Percentiles rank a stretch among this genome's conserved stretches.
Evolutionary conservation across 805 yeast species (phyloP).

Genomic region (Metschnikowia baotianmanensis): DNA sequence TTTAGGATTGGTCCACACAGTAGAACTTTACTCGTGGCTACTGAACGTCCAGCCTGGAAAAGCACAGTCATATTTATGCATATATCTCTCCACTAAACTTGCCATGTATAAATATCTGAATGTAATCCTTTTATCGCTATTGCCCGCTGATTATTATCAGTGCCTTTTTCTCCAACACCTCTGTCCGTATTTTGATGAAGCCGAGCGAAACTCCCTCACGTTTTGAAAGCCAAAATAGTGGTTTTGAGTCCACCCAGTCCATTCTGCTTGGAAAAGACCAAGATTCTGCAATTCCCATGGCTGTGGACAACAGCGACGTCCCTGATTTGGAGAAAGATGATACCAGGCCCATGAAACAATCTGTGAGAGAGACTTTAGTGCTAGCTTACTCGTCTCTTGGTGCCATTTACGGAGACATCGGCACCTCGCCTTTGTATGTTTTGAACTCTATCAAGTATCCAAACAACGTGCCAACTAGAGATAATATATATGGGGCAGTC

Average conservation of each 20-base stretch:
- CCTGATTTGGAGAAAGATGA: slow-evolving; percentile 3
- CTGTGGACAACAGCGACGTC: slow-evolving; percentile 8
- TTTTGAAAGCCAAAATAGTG: neutral
- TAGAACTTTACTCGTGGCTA: neutral
- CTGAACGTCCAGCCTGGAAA: too few relatives aligned
- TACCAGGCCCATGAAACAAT: neutral
- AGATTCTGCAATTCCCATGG: neutral
- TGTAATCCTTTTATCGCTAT: too few relatives aligned
- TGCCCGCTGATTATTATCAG: too few relatives aligned
- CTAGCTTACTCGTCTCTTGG: slow-evolving; percentile 51
- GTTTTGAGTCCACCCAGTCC: neutral
- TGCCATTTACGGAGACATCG: slow-evolving; percentile 63
- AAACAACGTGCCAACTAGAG: slow-evolving; percentile 30
- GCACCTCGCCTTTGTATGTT: slow-evolving; percentile 59
- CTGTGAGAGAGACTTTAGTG: slow-evolving; percentile 15
- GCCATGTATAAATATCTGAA: too few relatives aligned
- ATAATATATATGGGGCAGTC: slow-evolving; percentile 48
- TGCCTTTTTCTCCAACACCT: too few relatives aligned
- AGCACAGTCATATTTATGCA: too few relatives aligned
- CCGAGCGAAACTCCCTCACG: neutral
- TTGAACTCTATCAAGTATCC: slow-evolving; percentile 33
- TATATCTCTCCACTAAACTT: too few relatives aligned
- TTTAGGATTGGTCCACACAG: slow-evolving; percentile 7
- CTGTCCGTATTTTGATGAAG: too few relatives aligned
- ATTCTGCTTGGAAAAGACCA: slow-evolving; percentile 4